phyloP scores from a whole-genome alignment of 2,329 filamentous ascomycete species.

The Verticillium zaregamsianum region DNA sequence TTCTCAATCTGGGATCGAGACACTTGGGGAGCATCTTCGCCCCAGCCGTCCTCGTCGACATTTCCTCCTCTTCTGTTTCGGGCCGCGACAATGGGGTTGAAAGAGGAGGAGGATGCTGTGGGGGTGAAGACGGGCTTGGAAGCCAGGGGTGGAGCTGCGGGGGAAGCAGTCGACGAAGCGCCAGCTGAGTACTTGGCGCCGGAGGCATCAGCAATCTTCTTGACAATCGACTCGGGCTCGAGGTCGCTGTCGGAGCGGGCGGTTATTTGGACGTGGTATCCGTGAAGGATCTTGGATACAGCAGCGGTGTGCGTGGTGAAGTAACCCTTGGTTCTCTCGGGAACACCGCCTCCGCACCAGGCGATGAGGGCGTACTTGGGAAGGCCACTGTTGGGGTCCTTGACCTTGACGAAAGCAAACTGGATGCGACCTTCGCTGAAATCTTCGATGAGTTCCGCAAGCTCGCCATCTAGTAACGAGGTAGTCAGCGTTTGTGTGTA shows the following conservation, averaged over 20 bases:
- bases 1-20: conserved; percentile 86
- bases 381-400: conserved; percentile 83
- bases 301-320: conserved; percentile 91
- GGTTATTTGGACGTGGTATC: conserved; percentile 96
- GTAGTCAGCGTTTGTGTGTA: not conserved
- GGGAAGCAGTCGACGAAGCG: conserved; percentile 54
- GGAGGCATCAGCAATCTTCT: conserved; percentile 92
- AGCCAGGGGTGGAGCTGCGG: conserved; percentile 66
- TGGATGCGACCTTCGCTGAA: conserved; percentile 96
- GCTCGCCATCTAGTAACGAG: conserved; percentile 70
- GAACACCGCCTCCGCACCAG: conserved; percentile 96
- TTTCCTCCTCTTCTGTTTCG: conserved; percentile 56
- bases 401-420: conserved; percentile 95
- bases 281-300: conserved; percentile 88
- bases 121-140: conserved; percentile 93
- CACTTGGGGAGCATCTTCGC: conserved; percentile 85
- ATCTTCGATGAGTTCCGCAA: conserved; percentile 86
- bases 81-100: conserved; percentile 66
- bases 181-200: conserved; percentile 87
- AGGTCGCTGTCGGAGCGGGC: conserved; percentile 88
- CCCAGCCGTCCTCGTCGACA: conserved; percentile 88
- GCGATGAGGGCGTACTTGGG: conserved; percentile 92
- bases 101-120: conserved; percentile 51
- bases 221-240: conserved; percentile 79
- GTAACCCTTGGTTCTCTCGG: conserved; percentile 97